These are phyloP conservation scores for Mortierella sp. DNA, from an alignment of 371 early-diverging fungal genomes.

Conservation along the genomic window DNA sequence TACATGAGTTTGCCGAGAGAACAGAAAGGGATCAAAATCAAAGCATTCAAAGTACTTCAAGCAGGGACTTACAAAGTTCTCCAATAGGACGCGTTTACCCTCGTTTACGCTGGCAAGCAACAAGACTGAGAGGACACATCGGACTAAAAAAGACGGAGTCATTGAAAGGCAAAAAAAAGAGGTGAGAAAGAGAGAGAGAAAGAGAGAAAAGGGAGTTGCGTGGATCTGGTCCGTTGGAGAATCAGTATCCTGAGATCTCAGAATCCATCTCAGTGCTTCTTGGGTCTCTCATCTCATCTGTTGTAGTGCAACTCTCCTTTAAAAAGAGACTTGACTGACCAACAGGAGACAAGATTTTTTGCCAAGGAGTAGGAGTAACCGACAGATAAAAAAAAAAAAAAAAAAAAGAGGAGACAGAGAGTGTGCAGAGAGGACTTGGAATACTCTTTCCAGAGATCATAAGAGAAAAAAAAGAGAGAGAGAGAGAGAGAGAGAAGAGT, in stretches of 20 bases:
- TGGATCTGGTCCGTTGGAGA: too few relatives aligned
- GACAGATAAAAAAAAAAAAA: too few relatives aligned
- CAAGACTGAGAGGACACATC: conserved; percentile 39
- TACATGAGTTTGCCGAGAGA: too few relatives aligned
- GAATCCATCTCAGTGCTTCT: too few relatives aligned
- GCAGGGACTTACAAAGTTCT: conserved; percentile 42
- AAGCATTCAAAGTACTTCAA: background rate
- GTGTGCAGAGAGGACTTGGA: too few relatives aligned
- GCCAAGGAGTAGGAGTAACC: too few relatives aligned
- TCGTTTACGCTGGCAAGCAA: conserved; percentile 48
- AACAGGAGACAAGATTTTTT: too few relatives aligned
- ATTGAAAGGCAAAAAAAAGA: background rate
- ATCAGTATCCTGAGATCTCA: too few relatives aligned
- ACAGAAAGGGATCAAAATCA: background rate
- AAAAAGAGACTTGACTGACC: too few relatives aligned
- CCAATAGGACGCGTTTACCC: conserved; percentile 37
- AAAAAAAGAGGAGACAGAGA: too few relatives aligned
- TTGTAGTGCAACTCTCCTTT: too few relatives aligned
- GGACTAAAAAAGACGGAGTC: conserved; percentile 19
- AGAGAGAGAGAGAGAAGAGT: background rate
- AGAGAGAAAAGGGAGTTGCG: background rate
- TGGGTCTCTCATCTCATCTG: too few relatives aligned
- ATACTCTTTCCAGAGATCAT: conserved; percentile 9
- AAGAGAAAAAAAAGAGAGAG: conserved; percentile 23
- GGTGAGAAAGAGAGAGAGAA: conserved; percentile 3